Base-by-base conservation (phyloP, 352 stramenopile species). In the Phytophthora kernoviae region DNA sequence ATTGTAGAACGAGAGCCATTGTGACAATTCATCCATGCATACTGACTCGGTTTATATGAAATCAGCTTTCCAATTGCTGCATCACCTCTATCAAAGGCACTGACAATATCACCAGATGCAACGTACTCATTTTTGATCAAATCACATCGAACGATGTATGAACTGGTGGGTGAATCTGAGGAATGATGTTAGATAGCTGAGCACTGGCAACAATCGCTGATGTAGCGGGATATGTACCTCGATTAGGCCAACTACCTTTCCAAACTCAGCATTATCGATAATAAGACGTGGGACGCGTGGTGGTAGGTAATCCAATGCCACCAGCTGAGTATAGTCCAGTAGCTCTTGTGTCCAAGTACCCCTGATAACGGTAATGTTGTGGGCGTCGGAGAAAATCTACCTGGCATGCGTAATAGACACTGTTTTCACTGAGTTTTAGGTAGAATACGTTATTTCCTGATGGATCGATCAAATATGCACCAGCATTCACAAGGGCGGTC, bases 201-300 rank as follows among this genome's bases (percentile, higher is more conserved):
- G 15, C 32, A 14, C 5, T 14, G 0, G 50, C 4, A 4, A 17
- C 22, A 14, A 36, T 58, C 2, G 34, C 39, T 10, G 34, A 17
- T 39, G 50, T 20, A 20, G 36, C 5, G 15, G 50, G 50, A 37
- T 58, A 58, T 4, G 50, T 47, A 12, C 33, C 50, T 10, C 50
- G 21, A 17, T 6, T 1, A 58, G 47, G 1, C 50, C 50, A 39
- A 58, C 1, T 4, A 58, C 40, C 50, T 22, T 39, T 33, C 50
- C 50, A 41, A 58, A 58, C 3, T 14, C 20, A 12, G 50, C 21
- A 48, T 58, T 58, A n/a, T 58, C 40, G 21, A 58, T 58, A 21
- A 58, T 49, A 5, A 58, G 21, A 58, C 50, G 50, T 2, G 50
- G 50, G 2, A 33, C 36, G 50, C 2, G 50, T 18, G 1, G 39